These are phyloP conservation scores for Paraglomus brasilianum DNA, from an alignment of 192 early-diverging fungal genomes.

Conservation along the genomic window DNA sequence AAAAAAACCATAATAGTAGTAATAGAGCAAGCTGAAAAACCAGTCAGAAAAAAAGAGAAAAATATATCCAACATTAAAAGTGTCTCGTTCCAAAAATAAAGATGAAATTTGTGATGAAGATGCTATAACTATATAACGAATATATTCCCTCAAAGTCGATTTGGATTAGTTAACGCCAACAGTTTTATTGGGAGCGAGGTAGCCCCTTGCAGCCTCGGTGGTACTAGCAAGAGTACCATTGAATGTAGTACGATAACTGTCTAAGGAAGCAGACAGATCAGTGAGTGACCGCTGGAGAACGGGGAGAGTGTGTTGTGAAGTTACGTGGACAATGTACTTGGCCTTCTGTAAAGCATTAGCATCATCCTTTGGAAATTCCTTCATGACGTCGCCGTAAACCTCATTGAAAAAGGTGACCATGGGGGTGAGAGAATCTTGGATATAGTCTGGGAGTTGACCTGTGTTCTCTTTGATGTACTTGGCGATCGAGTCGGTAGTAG, in stretches of 20 bases:
- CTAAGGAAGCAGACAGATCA: slow-evolving; percentile 41
- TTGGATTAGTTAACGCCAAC: too few relatives aligned
- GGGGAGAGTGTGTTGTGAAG: slow-evolving; percentile 50
- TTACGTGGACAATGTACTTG: slow-evolving; percentile 48
- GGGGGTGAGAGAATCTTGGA: slow-evolving; percentile 47
- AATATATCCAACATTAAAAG: too few relatives aligned
- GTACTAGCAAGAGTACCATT: slow-evolving; percentile 27
- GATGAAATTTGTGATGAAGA: too few relatives aligned
- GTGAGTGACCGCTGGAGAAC: slow-evolving; percentile 43
- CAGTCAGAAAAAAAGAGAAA: too few relatives aligned
- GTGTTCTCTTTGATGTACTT: slow-evolving; percentile 42
- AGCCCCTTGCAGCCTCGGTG: too few relatives aligned
- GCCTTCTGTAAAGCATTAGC: slow-evolving; percentile 54
- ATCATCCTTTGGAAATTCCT: slow-evolving; percentile 46
- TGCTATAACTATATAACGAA: too few relatives aligned
- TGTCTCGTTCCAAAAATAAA: too few relatives aligned
- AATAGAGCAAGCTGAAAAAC: too few relatives aligned
- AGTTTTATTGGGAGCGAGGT: too few relatives aligned
- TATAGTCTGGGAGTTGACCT: slow-evolving; percentile 40
- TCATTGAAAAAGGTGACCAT: slow-evolving; percentile 46
- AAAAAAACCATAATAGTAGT: too few relatives aligned
- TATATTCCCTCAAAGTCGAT: too few relatives aligned
- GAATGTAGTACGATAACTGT: slow-evolving; percentile 35
- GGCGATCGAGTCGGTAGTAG: slow-evolving; percentile 38
- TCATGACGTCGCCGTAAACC: slow-evolving; percentile 47